Evolutionary conservation across 2,329 filamentous ascomycete genomes (phyloP).

Genomic region (Claviceps maximensis): DNA sequence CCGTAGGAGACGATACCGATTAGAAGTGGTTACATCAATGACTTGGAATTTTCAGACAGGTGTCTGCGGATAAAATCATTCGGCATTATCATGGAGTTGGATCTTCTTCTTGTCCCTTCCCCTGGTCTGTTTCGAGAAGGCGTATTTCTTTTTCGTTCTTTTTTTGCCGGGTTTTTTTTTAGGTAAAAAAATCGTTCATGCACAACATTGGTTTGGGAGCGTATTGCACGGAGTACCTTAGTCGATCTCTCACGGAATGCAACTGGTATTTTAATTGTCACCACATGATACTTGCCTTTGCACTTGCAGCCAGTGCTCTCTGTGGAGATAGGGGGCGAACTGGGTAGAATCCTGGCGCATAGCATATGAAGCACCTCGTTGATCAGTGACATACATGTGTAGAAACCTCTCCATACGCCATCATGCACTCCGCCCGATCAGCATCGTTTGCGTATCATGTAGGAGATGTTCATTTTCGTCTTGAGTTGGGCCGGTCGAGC

Average conservation of each 20-base stretch:
- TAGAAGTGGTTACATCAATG: slow-evolving; percentile 8
- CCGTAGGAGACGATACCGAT: slow-evolving; percentile 25
- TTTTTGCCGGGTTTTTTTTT: background rate
- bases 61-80: background rate
- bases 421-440: background rate
- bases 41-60: background rate
- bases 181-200: slow-evolving; percentile 1
- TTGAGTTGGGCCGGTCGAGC: slow-evolving; percentile 2
- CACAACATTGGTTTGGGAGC: slow-evolving; percentile 8
- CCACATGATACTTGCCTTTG: background rate
- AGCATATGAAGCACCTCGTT: background rate
- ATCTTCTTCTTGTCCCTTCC: background rate
- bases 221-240: slow-evolving; percentile 4
- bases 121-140: background rate
- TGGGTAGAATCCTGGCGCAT: background rate
- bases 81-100: slow-evolving; percentile 1
- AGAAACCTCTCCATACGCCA: background rate
- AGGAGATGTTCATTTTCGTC: background rate
- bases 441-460: background rate
- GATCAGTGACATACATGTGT: background rate
- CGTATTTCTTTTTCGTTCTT: background rate
- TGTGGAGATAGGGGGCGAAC: background rate
- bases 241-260: slow-evolving; percentile 6
- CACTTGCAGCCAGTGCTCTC: background rate
- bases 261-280: background rate